phyloP scores from a whole-genome alignment of 768 basidiomycete species.

The Naganishia onofrii region DNA sequence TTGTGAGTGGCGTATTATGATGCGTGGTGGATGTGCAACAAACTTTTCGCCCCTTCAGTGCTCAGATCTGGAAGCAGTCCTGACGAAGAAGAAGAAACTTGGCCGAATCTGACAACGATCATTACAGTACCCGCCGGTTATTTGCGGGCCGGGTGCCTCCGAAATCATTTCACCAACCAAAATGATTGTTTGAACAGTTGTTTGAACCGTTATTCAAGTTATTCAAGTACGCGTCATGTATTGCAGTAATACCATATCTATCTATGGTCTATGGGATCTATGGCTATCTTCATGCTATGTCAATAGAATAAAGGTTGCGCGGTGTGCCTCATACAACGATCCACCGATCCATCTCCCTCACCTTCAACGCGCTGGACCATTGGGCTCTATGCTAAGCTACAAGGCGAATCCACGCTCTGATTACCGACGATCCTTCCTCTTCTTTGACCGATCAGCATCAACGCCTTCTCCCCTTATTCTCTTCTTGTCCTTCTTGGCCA shows the following conservation, averaged over 20 bases:
- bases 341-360: background rate
- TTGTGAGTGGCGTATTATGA: background rate
- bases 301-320: background rate
- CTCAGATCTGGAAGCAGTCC: no score
- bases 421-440: constrained; percentile 19
- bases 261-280: no score
- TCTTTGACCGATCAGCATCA: constrained; percentile 19
- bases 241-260: no score
- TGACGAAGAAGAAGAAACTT: background rate
- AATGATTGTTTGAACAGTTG: no score
- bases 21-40: no score
- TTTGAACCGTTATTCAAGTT: no score
- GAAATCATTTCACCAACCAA: background rate
- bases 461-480: constrained; percentile 16
- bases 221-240: no score
- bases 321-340: background rate
- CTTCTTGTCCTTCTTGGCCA: constrained; percentile 24
- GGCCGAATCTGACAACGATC: background rate
- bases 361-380: background rate
- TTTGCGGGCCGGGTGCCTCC: constrained; percentile 17
- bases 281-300: no score
- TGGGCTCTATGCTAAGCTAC: background rate
- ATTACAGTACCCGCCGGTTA: constrained; percentile 18
- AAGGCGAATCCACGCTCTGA: background rate
- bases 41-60: no score